Percentiles rank a stretch among this genome's conserved stretches.
These are phyloP conservation scores for Arthrobotrys iridis DNA, from an alignment of 2,329 filamentous ascomycete genomes.

Conservation along the genomic window DNA sequence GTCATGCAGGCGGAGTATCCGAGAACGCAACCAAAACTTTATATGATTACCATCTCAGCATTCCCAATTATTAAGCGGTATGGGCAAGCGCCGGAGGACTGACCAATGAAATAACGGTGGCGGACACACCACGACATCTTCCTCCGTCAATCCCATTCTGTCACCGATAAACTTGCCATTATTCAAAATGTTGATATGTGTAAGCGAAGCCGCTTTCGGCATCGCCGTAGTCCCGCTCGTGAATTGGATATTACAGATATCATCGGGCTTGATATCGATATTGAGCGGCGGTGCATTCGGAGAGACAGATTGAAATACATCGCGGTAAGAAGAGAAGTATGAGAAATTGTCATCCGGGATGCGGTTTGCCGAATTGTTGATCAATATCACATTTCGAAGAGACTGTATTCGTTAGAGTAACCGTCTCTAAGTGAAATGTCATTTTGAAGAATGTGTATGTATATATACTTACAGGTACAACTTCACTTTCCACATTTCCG, in stretches of 20 bases:
- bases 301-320: constrained; percentile 60
- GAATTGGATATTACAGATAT: constrained; percentile 95
- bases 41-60: constrained; percentile 41
- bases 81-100: neutral
- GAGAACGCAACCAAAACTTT: constrained; percentile 87
- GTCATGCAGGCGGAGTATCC: constrained; percentile 97
- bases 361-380: constrained; percentile 77
- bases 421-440: constrained; percentile 63
- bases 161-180: constrained; percentile 86
- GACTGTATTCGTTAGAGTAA: constrained; percentile 69
- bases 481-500: constrained; percentile 35
- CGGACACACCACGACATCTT: constrained; percentile 82
- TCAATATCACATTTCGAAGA: constrained; percentile 75
- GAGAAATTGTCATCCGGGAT: constrained; percentile 64
- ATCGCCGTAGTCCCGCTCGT: constrained; percentile 81
- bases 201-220: constrained; percentile 91
- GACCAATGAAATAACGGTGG: constrained; percentile 80
- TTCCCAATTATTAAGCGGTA: too few relatives aligned
- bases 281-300: neutral
- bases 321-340: constrained; percentile 64
- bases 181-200: constrained; percentile 87
- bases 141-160: constrained; percentile 79
- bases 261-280: constrained; percentile 66
- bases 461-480: constrained; percentile 30
- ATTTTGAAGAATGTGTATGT: constrained; percentile 57